phyloP scores from a whole-genome alignment of 257 asterid species.

The Solanum clarkiae region DNA sequence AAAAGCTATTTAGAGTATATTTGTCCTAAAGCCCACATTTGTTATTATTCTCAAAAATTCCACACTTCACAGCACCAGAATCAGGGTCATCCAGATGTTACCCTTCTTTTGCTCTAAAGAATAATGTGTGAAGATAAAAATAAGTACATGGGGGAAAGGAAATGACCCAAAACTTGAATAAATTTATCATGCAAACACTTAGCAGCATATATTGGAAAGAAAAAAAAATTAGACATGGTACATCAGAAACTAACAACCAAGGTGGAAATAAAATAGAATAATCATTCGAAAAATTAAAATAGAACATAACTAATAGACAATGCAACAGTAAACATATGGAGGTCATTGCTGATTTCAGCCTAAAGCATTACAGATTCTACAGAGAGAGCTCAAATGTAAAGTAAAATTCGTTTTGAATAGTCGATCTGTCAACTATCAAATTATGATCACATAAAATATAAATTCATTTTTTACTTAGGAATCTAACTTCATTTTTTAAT shows the following conservation, averaged over 20 bases:
- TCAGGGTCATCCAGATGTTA: not conserved
- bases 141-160: not conserved
- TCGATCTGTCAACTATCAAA: not conserved
- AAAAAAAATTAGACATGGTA: not conserved
- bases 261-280: not conserved
- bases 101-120: not conserved
- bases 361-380: not conserved
- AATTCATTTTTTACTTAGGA: not conserved
- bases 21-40: not conserved
- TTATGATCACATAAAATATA: not conserved
- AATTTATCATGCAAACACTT: not conserved
- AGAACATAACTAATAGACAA: not conserved
- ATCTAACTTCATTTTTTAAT: not conserved
- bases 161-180: not conserved
- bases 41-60: not conserved
- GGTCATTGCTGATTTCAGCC: not conserved
- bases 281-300: not conserved
- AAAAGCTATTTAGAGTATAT: not conserved
- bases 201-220: not conserved
- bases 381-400: not conserved
- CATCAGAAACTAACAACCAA: not conserved
- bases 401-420: not conserved
- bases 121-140: not conserved
- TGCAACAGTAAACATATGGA: not conserved
- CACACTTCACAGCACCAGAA: not conserved